These are phyloP conservation scores for Dysphania ambrosioides DNA, from an alignment of 148 eudicot genomes.

Conservation along the genomic window DNA sequence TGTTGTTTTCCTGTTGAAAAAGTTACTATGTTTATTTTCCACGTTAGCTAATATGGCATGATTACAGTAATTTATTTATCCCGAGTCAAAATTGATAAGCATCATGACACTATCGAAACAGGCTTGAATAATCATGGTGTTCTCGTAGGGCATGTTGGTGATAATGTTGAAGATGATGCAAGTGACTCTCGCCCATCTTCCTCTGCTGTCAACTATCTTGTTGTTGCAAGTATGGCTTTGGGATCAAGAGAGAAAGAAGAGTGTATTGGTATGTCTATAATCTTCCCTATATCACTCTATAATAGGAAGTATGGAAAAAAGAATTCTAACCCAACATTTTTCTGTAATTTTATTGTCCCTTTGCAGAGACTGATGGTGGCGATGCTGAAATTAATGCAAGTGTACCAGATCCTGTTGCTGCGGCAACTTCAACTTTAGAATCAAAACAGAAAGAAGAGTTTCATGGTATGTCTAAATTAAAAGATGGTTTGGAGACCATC, in stretches of 20 bases:
- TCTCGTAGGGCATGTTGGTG: background rate
- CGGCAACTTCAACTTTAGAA: background rate
- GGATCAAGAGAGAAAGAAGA: background rate
- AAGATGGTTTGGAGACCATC: no score
- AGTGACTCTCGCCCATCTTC: no score
- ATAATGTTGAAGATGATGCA: no score
- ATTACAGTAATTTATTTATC: background rate
- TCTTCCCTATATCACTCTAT: background rate
- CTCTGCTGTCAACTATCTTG: no score
- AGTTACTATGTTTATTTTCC: background rate
- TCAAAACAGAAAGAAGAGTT: conserved; percentile 6
- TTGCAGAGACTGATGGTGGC: conserved; percentile 16
- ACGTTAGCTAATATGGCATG: background rate
- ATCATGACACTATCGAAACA: background rate
- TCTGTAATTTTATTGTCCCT: background rate
- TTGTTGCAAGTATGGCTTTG: background rate
- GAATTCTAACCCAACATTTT: background rate
- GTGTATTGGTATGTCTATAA: background rate
- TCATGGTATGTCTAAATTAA: background rate
- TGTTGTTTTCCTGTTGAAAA: background rate
- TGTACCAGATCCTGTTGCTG: no score
- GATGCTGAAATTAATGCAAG: background rate
- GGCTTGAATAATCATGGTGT: background rate
- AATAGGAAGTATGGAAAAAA: background rate
- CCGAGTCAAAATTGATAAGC: background rate